These are phyloP conservation scores for Penicillium desertorum DNA, from an alignment of 495 filamentous ascomycete species.

Conservation along the genomic window DNA sequence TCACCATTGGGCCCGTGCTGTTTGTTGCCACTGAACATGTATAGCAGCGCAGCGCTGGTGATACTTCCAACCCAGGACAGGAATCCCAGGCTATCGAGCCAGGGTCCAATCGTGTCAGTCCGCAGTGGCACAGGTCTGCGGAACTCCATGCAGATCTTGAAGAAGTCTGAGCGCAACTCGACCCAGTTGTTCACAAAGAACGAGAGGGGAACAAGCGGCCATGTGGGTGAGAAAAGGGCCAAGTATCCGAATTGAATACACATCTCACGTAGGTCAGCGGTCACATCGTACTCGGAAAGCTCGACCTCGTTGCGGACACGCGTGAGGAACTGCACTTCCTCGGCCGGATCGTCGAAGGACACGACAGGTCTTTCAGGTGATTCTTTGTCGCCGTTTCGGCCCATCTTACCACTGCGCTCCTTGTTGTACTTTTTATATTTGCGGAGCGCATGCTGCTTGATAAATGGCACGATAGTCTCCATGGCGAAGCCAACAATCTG, in stretches of 20 bases:
- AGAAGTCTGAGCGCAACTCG: conserved; percentile 87
- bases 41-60: conserved; percentile 79
- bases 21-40: conserved; percentile 71
- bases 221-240: conserved; percentile 88
- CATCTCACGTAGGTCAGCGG: conserved; percentile 89
- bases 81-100: conserved; percentile 85
- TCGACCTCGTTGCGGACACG: conserved; percentile 88
- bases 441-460: conserved; percentile 70
- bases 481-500: conserved; percentile 86
- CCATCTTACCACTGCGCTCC: conserved; percentile 30
- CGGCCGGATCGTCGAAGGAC: conserved; percentile 54
- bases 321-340: conserved; percentile 74
- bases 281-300: conserved; percentile 82
- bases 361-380: conserved; percentile 26
- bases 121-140: conserved; percentile 83
- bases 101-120: conserved; percentile 91
- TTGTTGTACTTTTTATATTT: conserved; percentile 65
- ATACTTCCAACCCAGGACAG: conserved; percentile 89
- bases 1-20: conserved; percentile 55
- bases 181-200: conserved; percentile 98
- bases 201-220: conserved; percentile 84
- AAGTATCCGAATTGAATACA: conserved; percentile 92
- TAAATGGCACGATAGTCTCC: conserved; percentile 82
- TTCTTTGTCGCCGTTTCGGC: conserved; percentile 28
- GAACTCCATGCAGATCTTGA: conserved; percentile 91